Percentiles rank a stretch among this genome's conserved stretches.
Conservation (phyloP, 352 stramenopile species). For the Phytopythium chamaehyphon region DNA sequence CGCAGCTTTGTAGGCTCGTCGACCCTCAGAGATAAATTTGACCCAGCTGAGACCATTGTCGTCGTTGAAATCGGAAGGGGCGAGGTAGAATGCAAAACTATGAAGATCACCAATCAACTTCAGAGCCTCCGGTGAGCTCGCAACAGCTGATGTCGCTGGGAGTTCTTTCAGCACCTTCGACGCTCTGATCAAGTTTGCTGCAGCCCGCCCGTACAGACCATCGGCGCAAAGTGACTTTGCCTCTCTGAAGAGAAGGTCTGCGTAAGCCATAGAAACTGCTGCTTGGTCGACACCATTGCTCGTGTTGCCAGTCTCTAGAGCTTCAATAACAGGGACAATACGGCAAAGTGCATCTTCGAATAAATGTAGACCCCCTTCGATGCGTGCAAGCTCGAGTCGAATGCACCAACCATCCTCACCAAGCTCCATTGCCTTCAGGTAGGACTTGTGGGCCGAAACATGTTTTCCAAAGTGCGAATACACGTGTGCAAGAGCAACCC, state of each 20-base stretch:
- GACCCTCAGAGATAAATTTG: conserved; percentile 50
- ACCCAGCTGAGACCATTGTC: conserved; percentile 39
- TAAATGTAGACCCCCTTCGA: conserved; percentile 64
- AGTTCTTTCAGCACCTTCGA: conserved; percentile 43
- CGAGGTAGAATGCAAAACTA: conserved; percentile 81
- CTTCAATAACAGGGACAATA: conserved; percentile 40
- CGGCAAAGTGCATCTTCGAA: conserved; percentile 69
- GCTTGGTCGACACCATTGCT: conserved; percentile 12
- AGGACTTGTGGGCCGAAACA: conserved; percentile 76
- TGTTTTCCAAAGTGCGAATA: conserved; percentile 80
- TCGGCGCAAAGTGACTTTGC: conserved; percentile 72
- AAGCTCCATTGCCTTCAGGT: conserved; percentile 70
- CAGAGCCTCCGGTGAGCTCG: conserved; percentile 30
- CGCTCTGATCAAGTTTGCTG: conserved; percentile 55
- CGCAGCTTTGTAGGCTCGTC: conserved; percentile 50
- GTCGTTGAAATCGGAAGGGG: conserved; percentile 49
- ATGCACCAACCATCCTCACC: conserved; percentile 65
- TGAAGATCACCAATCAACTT: conserved; percentile 83
- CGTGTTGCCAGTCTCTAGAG: conserved; percentile 2
- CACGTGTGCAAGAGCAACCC: conserved; percentile 71
- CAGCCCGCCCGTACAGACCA: conserved; percentile 66
- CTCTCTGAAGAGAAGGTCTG: conserved; percentile 71
- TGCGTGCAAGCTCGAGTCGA: conserved; percentile 70
- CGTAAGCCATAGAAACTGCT: conserved; percentile 54
- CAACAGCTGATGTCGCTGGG: conserved; percentile 18